A percentile compares a stretch with the other conserved stretches of the same genome.
Evolutionary conservation across 164 flowering plant genomes (phyloP).

Genomic region (Magnolia changhungtana): DNA sequence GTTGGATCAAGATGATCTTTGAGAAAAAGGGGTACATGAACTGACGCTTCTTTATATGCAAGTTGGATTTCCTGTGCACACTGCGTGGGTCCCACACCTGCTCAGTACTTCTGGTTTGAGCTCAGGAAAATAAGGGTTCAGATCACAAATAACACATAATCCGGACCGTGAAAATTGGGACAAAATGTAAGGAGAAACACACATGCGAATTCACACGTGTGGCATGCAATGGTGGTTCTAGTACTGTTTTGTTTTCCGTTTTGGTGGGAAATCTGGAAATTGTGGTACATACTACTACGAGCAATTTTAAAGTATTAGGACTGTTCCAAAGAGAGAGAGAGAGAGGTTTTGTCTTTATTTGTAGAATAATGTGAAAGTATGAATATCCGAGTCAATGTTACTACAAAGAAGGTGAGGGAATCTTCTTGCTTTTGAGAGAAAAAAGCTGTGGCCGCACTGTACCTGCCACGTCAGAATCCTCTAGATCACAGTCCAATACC

Average conservation of each 20-base stretch:
- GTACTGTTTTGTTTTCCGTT: not conserved
- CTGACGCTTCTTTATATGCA: too few relatives aligned
- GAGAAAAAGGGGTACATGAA: too few relatives aligned
- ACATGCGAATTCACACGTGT: not conserved
- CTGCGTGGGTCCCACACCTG: too few relatives aligned
- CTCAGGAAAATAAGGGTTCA: too few relatives aligned
- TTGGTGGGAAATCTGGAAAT: not conserved
- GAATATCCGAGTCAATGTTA: not conserved
- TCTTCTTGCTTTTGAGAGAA: not conserved
- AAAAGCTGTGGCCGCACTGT: not conserved
- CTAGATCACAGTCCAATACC: not conserved
- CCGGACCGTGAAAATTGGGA: not conserved
- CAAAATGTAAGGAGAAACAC: not conserved
- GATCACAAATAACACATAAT: too few relatives aligned
- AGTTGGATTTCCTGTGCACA: too few relatives aligned
- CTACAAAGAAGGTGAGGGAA: slow-evolving; percentile 6
- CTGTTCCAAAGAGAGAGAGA: not conserved
- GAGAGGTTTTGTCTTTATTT: not conserved
- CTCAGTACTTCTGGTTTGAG: too few relatives aligned
- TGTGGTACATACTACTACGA: not conserved
- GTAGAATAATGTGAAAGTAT: not conserved
- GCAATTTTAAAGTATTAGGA: not conserved
- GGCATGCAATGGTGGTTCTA: not conserved
- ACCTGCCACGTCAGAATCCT: not conserved
- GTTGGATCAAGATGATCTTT: too few relatives aligned